phyloP scores from a whole-genome alignment of 1,139 yeast species.

The Torulaspora globosa region DNA sequence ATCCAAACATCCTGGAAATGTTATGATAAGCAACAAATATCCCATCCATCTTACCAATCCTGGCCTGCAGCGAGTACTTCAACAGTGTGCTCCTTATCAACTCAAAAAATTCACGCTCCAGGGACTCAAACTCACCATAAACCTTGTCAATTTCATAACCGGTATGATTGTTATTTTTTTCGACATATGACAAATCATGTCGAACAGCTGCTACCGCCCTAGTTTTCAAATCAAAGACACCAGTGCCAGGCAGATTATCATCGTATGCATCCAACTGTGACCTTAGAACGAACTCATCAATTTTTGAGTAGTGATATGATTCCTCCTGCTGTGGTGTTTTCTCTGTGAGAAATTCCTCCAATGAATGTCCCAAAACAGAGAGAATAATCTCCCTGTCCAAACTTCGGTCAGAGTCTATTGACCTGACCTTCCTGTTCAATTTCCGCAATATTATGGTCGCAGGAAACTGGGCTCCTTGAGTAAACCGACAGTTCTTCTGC shows the following conservation, averaged over 20 bases:
- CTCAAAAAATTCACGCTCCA: slow-evolving; percentile 74
- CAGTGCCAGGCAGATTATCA: slow-evolving; percentile 76
- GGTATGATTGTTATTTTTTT: slow-evolving; percentile 48
- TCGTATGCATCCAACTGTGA: slow-evolving; percentile 89
- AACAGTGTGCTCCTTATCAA: slow-evolving; percentile 70
- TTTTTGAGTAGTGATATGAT: slow-evolving; percentile 66
- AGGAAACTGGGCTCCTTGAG: slow-evolving; percentile 42
- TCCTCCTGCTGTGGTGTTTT: slow-evolving; percentile 27
- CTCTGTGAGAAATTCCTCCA: slow-evolving; percentile 70
- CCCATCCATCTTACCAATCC: slow-evolving; percentile 97
- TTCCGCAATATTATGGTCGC: slow-evolving; percentile 43
- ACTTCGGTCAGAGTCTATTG: slow-evolving; percentile 70
- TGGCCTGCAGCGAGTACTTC: slow-evolving; percentile 84
- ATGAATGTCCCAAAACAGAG: slow-evolving; percentile 72
- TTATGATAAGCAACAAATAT: slow-evolving; percentile 90
- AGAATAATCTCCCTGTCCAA: slow-evolving; percentile 65
- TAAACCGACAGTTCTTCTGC: slow-evolving; percentile 29
- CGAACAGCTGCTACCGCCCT: slow-evolving; percentile 87
- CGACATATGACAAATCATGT: slow-evolving; percentile 66
- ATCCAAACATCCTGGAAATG: slow-evolving; percentile 75
- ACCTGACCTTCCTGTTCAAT: slow-evolving; percentile 43
- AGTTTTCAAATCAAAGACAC: slow-evolving; percentile 88
- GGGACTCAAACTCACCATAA: slow-evolving; percentile 68
- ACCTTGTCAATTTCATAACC: slow-evolving; percentile 62
- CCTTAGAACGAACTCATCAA: slow-evolving; percentile 70